Base-by-base conservation (phyloP, 306 rosid species). In the Glycyrrhiza uralensis region DNA sequence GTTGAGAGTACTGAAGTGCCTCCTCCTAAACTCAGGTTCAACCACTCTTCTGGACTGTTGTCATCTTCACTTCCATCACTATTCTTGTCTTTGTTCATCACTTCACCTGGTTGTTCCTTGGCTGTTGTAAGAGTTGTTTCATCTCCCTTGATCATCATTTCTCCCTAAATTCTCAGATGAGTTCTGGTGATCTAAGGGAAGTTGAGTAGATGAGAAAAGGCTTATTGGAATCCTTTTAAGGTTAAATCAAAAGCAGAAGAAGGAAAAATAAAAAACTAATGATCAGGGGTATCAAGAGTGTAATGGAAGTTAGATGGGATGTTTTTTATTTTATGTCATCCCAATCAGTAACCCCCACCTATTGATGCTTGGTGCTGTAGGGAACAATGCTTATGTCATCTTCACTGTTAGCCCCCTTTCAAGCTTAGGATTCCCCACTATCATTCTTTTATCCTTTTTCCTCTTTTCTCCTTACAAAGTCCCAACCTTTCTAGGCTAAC, bases 371-470 rank as follows among this genome's bases (percentile, higher is more conserved):
- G 85, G 86, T 89, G 87, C 89, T 80, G 80, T 66, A 58, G 80
- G 87, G 86, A 82, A 82, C 88, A 87, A 26, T 79, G 86, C 88
- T 84, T 67, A 82, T 41, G 88, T 91, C 98, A 89, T 89, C 85
- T 80, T 63, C 80, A 80, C 86, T 83, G 85, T 85, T 80, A 61
- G 71, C 61, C 63, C 69, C 59, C 73, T 23, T 61, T 72, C 80
- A 86, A 73, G 87, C 83, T 85, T 74, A 56, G 86, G 95, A 94
- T 94, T 94, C 98, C 89, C 94, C 96, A 91, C 91, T 89, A 79
- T 19, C 82, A 77, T 82, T n/a, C 59, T 74, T 74, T 52, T 49
- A 38, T 57, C 20, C 71, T 41, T 83, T 72, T 75, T 59, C 72
- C 69, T 57, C 45, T 82, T 72, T 64, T 80, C 49, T 69, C 80